Evolutionary conservation across 257 asterid species (phyloP), one percentile per base, ranked within the genome.

Genomic region (Schizonepeta tenuifolia): DNA sequence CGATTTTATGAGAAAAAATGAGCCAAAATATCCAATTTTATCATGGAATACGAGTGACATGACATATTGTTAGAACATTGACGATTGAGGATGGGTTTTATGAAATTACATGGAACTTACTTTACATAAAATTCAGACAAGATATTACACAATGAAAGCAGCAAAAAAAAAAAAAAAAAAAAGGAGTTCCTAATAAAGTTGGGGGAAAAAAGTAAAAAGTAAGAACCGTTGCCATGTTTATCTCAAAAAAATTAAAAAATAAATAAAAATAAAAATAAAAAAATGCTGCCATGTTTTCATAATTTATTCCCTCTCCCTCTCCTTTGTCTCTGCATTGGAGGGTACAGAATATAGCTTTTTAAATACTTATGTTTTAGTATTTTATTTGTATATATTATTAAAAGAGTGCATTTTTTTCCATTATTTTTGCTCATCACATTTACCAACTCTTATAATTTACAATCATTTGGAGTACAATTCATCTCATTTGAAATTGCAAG

Each of bases 221-320:
- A 35, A 44, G 6, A 77, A 65, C 66, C 65, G 58, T 4, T 31
- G 36, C 36, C 36, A 31, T 31, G 36, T 4, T 4, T 31, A 31
- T 31, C 7, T 31, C 36, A 72, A 35, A 21, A 44, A 31, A n/a
- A n/a, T n/a, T n/a, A n/a, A n/a, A n/a, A n/a, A n/a, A n/a, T n/a
- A n/a, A n/a, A n/a, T n/a, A n/a, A n/a, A n/a, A n/a, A n/a, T n/a
- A n/a, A n/a, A n/a, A n/a, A n/a, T n/a, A 38, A 35, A 44, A 5
- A 70, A 65, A 58, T 72, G 51, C 57, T 70, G n/a, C 72, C 20
- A 65, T 49, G 67, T 46, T 72, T 62, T 61, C 73, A 72, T 70
- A 61, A 60, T 68, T 8, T 53, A 51, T 80, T 72, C 76, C 81
- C 44, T 76, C 67, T 38, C 46, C 3, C 70, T 24, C 72, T 56